Base-by-base conservation (phyloP, 2,329 filamentous ascomycete species). In the Onygenales sp. region DNA sequence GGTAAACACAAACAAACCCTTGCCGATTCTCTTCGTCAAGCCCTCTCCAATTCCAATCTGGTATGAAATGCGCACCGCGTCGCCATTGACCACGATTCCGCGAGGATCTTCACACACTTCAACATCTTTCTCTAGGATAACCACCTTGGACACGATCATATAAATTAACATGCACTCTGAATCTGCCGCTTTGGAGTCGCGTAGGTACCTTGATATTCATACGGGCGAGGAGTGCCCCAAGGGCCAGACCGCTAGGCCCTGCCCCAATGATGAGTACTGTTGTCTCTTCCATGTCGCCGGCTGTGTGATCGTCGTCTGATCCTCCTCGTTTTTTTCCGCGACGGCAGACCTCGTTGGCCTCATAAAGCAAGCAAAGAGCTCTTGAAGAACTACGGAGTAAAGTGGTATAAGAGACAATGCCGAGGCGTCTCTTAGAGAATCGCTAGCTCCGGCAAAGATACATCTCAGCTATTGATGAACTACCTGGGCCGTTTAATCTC, bases 1-100 rank as follows among this genome's bases (percentile, higher is more conserved):
- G 36, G 21, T 27, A 39, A n/a, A 38, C 35, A 38, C 35, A 38
- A 38, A 39, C 36, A 10, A 9, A 39, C 36, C 36, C 36, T 39
- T 39, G 9, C 36, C 36, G 9, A 39, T 39, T n/a, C 36, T 39
- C 36, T 39, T 39, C 36, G 36, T 39, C 36, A 39, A 39, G 9
- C 36, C 36, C 6, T 39, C 36, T 9, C 36, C 36, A 39, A 39
- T 39, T n/a, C 36, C 36, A 7, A 39, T 9, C 13, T 39, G 36
- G 7, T 39, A 39, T 10, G 36, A 39, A 39, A 39, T 39, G 2
- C 65, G 60, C 38, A 68, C 62, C 4, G 63, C 66, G 52, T 67
- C 66, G 44, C 64, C 66, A 14, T 65, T 63, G 11, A 68, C 55
- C 1, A 61, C 61, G 39, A 68, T 66, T 3, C 66, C 66, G 5